Percentiles rank a stretch among this genome's conserved stretches.
These are phyloP conservation scores for Metarhizium anisopliae DNA, from an alignment of 2,329 filamentous ascomycete species.

Conservation along the genomic window DNA sequence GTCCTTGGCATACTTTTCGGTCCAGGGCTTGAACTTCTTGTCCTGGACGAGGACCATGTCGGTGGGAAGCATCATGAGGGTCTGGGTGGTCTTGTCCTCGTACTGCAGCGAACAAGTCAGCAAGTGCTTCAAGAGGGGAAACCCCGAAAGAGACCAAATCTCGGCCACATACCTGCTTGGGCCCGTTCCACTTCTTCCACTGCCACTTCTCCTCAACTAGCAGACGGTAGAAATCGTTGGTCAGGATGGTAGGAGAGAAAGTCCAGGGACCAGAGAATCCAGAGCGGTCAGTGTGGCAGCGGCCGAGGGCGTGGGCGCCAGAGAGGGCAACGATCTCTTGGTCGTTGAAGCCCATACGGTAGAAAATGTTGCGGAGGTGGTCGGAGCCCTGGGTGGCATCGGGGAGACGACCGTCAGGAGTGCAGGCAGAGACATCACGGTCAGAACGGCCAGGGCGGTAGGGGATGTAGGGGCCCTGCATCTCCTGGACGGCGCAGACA, in stretches of 20 bases:
- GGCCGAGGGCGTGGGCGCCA: conserved; percentile 79
- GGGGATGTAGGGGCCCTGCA: conserved; percentile 80
- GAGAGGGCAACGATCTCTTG: conserved; percentile 88
- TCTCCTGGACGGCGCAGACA: conserved; percentile 83
- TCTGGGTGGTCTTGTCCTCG: conserved; percentile 79
- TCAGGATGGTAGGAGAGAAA: conserved; percentile 82
- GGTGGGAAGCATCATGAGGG: conserved; percentile 93
- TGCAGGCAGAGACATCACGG: conserved; percentile 73
- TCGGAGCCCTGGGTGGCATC: conserved; percentile 69
- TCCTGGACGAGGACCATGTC: conserved; percentile 84
- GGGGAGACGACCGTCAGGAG: conserved; percentile 80
- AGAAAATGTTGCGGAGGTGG: conserved; percentile 87
- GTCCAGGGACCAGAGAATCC: conserved; percentile 88
- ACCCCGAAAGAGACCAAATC: not conserved
- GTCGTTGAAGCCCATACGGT: conserved; percentile 96
- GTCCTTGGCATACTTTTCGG: conserved; percentile 86
- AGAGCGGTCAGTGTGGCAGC: conserved; percentile 81
- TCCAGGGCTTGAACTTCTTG: conserved; percentile 71
- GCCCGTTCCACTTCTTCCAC: conserved; percentile 85
- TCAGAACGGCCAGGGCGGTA: conserved; percentile 83
- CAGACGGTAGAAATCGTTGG: conserved; percentile 90
- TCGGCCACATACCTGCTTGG: conserved; percentile 48
- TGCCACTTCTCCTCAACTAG: conserved; percentile 88
- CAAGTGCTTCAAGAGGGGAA: not conserved
- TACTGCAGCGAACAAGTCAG: conserved; percentile 41